These are phyloP conservation scores for Pythium myriotylum DNA, from an alignment of 352 stramenopile genomes.

Conservation along the genomic window DNA sequence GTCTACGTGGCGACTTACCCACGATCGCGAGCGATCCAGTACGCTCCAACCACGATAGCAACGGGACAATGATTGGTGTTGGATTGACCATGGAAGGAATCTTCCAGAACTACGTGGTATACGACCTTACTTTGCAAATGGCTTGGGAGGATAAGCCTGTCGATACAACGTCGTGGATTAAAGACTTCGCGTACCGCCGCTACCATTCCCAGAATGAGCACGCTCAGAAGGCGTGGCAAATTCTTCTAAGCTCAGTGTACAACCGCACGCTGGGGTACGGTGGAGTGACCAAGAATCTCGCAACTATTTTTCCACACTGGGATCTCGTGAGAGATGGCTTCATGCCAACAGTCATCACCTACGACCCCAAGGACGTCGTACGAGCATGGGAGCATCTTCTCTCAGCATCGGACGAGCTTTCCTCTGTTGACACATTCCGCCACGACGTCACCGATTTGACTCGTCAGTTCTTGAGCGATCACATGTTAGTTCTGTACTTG, in stretches of 20 bases:
- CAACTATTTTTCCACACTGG: slow-evolving; percentile 72
- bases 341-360: slow-evolving; percentile 75
- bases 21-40: slow-evolving; percentile 59
- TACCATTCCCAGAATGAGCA: slow-evolving; percentile 64
- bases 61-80: slow-evolving; percentile 74
- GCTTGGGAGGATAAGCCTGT: slow-evolving; percentile 56
- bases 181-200: slow-evolving; percentile 51
- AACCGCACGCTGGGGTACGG: slow-evolving; percentile 68
- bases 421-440: slow-evolving; percentile 53
- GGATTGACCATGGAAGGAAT: slow-evolving; percentile 87
- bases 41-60: slow-evolving; percentile 40
- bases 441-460: slow-evolving; percentile 86
- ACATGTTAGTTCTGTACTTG: slow-evolving; percentile 60
- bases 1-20: slow-evolving; percentile 71
- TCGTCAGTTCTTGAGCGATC: slow-evolving; percentile 70
- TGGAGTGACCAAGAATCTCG: slow-evolving; percentile 76
- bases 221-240: slow-evolving; percentile 52
- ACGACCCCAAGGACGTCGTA: slow-evolving; percentile 64
- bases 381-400: slow-evolving; percentile 65
- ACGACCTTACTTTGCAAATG: slow-evolving; percentile 78
- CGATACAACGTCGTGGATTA: slow-evolving; percentile 49
- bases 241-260: slow-evolving; percentile 66
- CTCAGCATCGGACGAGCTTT: slow-evolving; percentile 40
- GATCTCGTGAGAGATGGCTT: slow-evolving; percentile 63
- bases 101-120: slow-evolving; percentile 88